Evolutionary conservation across 352 stramenopile species (phyloP).

Genomic region (Pythium utonaiense): DNA sequence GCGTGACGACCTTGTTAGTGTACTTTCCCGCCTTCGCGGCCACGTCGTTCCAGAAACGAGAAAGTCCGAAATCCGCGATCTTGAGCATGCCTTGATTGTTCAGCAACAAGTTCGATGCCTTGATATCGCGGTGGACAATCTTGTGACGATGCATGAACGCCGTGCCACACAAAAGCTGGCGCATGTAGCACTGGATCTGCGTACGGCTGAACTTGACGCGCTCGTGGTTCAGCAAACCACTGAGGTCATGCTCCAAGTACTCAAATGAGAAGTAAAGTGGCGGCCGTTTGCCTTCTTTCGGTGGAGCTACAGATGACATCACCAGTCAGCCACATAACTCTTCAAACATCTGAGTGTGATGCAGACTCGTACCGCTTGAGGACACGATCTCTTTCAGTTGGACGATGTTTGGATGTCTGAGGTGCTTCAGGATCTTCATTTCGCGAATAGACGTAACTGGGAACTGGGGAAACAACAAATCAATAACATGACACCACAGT

Average conservation of each 20-base stretch:
- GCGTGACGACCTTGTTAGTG: slow-evolving; percentile 95
- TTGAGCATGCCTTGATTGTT: slow-evolving; percentile 86
- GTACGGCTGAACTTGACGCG: slow-evolving; percentile 80
- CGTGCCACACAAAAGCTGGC: slow-evolving; percentile 71
- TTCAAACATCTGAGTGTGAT: not conserved
- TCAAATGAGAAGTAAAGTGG: slow-evolving; percentile 87
- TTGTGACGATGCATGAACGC: slow-evolving; percentile 89
- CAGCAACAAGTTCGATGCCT: slow-evolving; percentile 80
- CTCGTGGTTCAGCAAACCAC: slow-evolving; percentile 76
- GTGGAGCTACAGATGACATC: slow-evolving; percentile 36
- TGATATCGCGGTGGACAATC: slow-evolving; percentile 86
- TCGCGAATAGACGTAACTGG: slow-evolving; percentile 95
- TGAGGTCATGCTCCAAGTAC: slow-evolving; percentile 86
- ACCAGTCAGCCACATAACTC: not conserved
- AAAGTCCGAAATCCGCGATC: slow-evolving; percentile 80
- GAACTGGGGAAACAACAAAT: slow-evolving; percentile 51
- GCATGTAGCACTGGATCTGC: slow-evolving; percentile 89
- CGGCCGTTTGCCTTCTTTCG: slow-evolving; percentile 79
- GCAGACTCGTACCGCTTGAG: slow-evolving; percentile 43
- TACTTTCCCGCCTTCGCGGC: slow-evolving; percentile 80
- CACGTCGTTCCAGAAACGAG: slow-evolving; percentile 83
- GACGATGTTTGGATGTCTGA: slow-evolving; percentile 95
- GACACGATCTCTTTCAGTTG: slow-evolving; percentile 94
- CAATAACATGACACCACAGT: not conserved
- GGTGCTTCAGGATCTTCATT: slow-evolving; percentile 97